Base-by-base conservation (phyloP, 129 eudicot genomes). In the Arctium lappa region DNA sequence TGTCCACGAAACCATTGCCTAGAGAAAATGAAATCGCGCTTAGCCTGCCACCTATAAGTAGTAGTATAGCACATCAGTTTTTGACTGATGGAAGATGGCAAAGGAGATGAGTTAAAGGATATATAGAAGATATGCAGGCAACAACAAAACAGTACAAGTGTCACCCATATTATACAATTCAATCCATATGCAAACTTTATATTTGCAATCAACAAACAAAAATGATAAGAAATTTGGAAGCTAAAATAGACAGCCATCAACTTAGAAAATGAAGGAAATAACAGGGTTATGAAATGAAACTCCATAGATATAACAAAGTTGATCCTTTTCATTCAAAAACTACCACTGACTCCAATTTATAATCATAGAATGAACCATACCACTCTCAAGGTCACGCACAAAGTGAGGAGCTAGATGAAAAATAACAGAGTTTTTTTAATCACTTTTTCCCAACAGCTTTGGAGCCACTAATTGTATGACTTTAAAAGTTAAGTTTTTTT, bases 1-100 rank as follows among this genome's bases (percentile, higher is more conserved):
- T 96, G 99, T 60, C 97, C 98, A 50, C 90, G 94, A 86, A 96
- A 96, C 99, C 99, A 22, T 85, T 93, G 98, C 87, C 99, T 90
- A 72, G 99, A 96, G 87, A 91, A 96, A 48, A 96, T 88, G 81
- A 96, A 96, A 87, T 96, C 99, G 84, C 90, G 86, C 83, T 89
- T 96, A 33, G 95, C 86, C 74, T 89, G 88, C 99, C 99, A 87
- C 95, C 97, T 96, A 89, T 85, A 46, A 89, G 62, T 22, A 22
- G 27, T 22, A 22, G 27, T n/a, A 82, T 42, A 76, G 73, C 84
- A 82, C 80, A 77, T 84, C 87, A 84, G 87, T 84, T 84, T 84
- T 74, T 62, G 84, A 76, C 80, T 84, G 80, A 74, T 66, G 85
- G 77, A 66, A 70, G 5, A 79, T 79, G 85, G 77, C 75, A 81